Evolutionary conservation across 805 yeast species (phyloP).

Genomic region (Torulaspora microellipsoides): DNA sequence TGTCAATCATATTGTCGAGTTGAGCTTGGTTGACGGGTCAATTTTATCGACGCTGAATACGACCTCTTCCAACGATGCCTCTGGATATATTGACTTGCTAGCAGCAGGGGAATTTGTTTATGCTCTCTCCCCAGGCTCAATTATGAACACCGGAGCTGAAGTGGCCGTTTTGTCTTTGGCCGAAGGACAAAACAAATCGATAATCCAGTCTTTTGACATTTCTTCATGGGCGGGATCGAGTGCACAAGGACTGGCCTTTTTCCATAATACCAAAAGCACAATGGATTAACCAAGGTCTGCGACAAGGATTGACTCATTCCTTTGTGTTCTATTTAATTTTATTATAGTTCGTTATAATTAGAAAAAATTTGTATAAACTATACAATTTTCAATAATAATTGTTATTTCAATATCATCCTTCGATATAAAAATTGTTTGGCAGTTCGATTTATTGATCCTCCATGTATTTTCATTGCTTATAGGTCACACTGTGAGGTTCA

Average conservation of each 20-base stretch:
- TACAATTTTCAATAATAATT: no score
- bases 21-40: constrained; percentile 9
- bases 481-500: no score
- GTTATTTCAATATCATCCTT: no score
- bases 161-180: constrained; percentile 8
- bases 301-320: no score
- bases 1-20: constrained; percentile 11
- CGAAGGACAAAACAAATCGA: not conserved
- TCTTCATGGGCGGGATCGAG: constrained; percentile 6
- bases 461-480: no score
- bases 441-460: no score
- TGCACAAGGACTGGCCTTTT: constrained; percentile 9
- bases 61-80: constrained; percentile 1
- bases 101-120: constrained; percentile 7
- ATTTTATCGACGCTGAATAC: constrained; percentile 7
- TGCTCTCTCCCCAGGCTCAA: constrained; percentile 7
- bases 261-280: not conserved
- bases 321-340: no score
- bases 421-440: no score
- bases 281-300: no score
- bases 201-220: constrained; percentile 6
- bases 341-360: no score
- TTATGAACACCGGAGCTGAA: not conserved
- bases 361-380: no score
- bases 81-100: constrained; percentile 9